A percentile compares a stretch with the other conserved stretches of the same genome.
Evolutionary conservation across 352 stramenopile genomes (phyloP).

Genomic region (Globisporangium canariense): DNA sequence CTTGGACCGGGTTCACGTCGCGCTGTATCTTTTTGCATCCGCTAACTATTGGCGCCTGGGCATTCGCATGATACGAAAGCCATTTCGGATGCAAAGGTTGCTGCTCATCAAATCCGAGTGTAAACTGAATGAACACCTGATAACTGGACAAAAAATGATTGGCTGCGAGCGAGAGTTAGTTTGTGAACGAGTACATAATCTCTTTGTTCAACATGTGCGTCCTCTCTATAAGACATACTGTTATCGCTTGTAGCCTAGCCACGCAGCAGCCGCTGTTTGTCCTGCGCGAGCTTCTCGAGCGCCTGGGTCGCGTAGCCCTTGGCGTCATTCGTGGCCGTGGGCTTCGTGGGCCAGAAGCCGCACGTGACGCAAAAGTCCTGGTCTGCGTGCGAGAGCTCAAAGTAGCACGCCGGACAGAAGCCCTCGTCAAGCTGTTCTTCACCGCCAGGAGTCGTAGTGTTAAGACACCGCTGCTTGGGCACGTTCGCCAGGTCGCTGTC

Average conservation of each 20-base stretch:
- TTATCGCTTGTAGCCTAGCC: background rate
- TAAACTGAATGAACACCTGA: too few relatives aligned
- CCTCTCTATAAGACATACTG: too few relatives aligned
- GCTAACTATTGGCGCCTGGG: too few relatives aligned
- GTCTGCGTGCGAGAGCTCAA: constrained; percentile 38
- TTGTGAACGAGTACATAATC: too few relatives aligned
- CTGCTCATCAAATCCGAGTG: too few relatives aligned
- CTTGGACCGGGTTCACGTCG: too few relatives aligned
- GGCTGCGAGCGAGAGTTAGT: too few relatives aligned
- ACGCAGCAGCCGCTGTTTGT: constrained; percentile 24
- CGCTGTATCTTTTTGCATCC: too few relatives aligned
- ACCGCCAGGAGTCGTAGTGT: background rate
- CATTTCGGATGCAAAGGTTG: too few relatives aligned
- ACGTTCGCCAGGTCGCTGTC: constrained; percentile 41
- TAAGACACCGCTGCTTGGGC: constrained; percentile 21
- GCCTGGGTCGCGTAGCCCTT: constrained; percentile 48
- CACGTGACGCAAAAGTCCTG: constrained; percentile 66
- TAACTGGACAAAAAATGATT: too few relatives aligned
- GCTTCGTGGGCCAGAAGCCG: constrained; percentile 59
- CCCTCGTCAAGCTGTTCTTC: constrained; percentile 5
- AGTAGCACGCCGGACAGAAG: constrained; percentile 35
- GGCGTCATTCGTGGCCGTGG: constrained; percentile 50
- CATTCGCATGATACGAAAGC: too few relatives aligned
- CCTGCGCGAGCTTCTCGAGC: constrained; percentile 33
- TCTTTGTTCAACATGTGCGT: too few relatives aligned